Percentiles rank a stretch among this genome's conserved stretches.
phyloP scores from a whole-genome alignment of 225 moss, liverwort and hornwort species.

The Neckera pumila region DNA sequence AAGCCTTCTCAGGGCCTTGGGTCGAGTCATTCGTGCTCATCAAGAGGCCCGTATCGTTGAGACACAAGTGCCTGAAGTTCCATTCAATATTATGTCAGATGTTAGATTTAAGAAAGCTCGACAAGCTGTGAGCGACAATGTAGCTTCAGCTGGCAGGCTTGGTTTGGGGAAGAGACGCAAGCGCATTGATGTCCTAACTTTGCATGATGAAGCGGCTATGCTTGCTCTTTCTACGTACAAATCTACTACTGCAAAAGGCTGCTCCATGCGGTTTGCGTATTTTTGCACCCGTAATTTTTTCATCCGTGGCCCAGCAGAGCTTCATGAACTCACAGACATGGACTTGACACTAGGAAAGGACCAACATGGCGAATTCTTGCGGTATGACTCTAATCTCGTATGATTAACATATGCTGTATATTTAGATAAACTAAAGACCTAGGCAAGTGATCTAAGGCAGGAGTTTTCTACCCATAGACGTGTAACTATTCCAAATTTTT shows the following conservation, averaged over 20 bases:
- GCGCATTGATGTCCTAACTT: slow-evolving; percentile 52
- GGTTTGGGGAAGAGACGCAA: slow-evolving; percentile 57
- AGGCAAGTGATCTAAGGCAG: background rate
- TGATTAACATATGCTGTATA: background rate
- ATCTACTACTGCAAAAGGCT: slow-evolving; percentile 50
- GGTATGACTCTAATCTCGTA: slow-evolving; percentile 16
- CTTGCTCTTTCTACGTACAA: slow-evolving; percentile 49
- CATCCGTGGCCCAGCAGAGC: slow-evolving; percentile 56
- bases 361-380: slow-evolving; percentile 50
- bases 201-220: slow-evolving; percentile 62
- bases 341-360: slow-evolving; percentile 51
- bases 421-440: background rate
- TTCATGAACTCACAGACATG: slow-evolving; percentile 53
- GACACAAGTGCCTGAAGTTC: slow-evolving; percentile 54
- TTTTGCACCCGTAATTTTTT: slow-evolving; percentile 60
- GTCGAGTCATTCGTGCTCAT: slow-evolving; percentile 57
- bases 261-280: slow-evolving; percentile 64
- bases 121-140: slow-evolving; percentile 47
- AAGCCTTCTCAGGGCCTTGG: slow-evolving; percentile 60
- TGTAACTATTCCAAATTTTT: background rate
- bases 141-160: slow-evolving; percentile 54
- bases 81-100: slow-evolving; percentile 61
- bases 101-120: slow-evolving; percentile 48
- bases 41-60: slow-evolving; percentile 52
- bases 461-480: background rate